Evolutionary conservation across 1,284 basidiomycete genomes (phyloP).

Genomic region (Phlebopus sp.): DNA sequence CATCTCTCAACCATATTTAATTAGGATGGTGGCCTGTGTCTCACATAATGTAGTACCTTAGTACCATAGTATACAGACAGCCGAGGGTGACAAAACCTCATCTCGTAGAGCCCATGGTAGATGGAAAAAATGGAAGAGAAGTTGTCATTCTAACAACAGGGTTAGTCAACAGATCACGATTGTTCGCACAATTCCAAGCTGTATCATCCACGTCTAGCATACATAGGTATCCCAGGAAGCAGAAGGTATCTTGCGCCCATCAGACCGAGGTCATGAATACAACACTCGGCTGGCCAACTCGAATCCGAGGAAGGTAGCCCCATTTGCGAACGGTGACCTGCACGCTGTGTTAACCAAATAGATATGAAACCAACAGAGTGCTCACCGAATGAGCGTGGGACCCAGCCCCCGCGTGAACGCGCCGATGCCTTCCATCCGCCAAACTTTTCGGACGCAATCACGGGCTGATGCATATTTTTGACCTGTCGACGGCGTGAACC

Average conservation of each 20-base stretch:
- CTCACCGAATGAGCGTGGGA: conserved; percentile 88
- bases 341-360: conserved; percentile 16
- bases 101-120: too few relatives aligned
- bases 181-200: not conserved
- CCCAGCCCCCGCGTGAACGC: conserved; percentile 90
- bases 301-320: conserved; percentile 90
- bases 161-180: conserved; percentile 5
- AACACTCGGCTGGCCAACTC: conserved; percentile 79
- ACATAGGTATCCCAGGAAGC: conserved; percentile 1
- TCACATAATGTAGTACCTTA: too few relatives aligned
- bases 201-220: conserved; percentile 3
- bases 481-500: conserved; percentile 68
- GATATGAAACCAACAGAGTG: conserved; percentile 16
- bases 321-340: conserved; percentile 88
- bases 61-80: too few relatives aligned
- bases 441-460: conserved; percentile 82
- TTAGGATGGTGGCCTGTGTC: too few relatives aligned
- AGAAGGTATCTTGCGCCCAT: not conserved
- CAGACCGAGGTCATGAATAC: conserved; percentile 34
- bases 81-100: too few relatives aligned
- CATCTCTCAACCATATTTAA: too few relatives aligned
- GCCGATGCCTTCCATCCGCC: conserved; percentile 74
- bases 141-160: not conserved
- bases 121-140: too few relatives aligned
- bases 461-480: conserved; percentile 80